Base-by-base conservation (phyloP, 306 rosid species). In the Astragalus glycyphyllos region DNA sequence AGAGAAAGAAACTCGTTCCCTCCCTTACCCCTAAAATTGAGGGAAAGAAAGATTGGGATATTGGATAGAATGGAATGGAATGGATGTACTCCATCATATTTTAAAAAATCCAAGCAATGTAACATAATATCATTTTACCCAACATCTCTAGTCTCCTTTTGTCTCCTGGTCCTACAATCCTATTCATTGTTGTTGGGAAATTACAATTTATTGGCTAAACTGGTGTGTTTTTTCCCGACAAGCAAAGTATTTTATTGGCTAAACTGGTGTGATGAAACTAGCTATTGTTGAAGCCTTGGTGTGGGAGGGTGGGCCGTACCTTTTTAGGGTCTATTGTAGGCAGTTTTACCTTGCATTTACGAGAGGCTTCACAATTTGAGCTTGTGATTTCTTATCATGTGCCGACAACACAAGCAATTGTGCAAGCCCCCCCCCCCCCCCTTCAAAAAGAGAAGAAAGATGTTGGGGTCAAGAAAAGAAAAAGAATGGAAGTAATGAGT, bases 401-500 rank as follows among this genome's bases (percentile, higher is more conserved):
- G 12, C 4, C 38, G 12, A 11, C 17, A 29, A 11, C 6, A 11
- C 48, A 4, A 56, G 41, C 29, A 10, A 40, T 29, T 56, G 11
- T n/a, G n/a, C n/a, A n/a, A n/a, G n/a, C n/a, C n/a, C n/a, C n/a
- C n/a, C n/a, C n/a, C n/a, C n/a, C n/a, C n/a, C n/a, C n/a, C n/a
- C n/a, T n/a, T n/a, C n/a, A n/a, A n/a, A n/a, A n/a, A n/a, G n/a
- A n/a, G n/a, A n/a, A n/a, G 23, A 20, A 20, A 2, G 23, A 20
- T 12, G 44, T 57, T 57, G 20, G 41, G 63, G 46, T 14, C 13
- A 26, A 26, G 6, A 9, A 1, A 37, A 14, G 4, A 17, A 11
- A 10, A 62, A 62, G 16, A 41, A 17, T 62, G 53, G 47, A 59
- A 59, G 47, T 58, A 50, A n/a, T n/a, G n/a, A n/a, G n/a, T n/a